A percentile compares a stretch with the other conserved stretches of the same genome.
These are phyloP conservation scores for Phytophthora podocarpi DNA, from an alignment of 352 stramenopile species.

Conservation along the genomic window DNA sequence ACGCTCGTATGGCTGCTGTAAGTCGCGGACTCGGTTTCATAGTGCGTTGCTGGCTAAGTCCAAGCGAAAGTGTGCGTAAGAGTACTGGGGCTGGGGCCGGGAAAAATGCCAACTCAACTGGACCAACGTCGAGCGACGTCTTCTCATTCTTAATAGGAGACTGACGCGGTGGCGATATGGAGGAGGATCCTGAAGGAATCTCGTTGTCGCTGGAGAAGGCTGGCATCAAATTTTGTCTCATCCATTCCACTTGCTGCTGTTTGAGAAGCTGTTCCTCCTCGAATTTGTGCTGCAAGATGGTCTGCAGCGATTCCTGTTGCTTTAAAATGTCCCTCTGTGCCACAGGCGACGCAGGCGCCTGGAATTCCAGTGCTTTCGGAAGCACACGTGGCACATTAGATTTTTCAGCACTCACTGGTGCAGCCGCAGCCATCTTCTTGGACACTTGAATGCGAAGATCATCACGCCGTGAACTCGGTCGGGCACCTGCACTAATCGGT, in stretches of 20 bases:
- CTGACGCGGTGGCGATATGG: conserved; percentile 33
- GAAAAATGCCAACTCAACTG: conserved; percentile 31
- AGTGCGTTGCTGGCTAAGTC: conserved; percentile 25
- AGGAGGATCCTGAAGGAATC: conserved; percentile 22
- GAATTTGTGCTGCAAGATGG: conserved; percentile 64
- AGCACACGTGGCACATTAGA: not conserved
- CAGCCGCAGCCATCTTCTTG: conserved; percentile 74
- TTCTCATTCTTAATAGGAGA: conserved; percentile 22
- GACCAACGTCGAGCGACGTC: conserved; percentile 16
- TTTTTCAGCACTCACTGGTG: conserved; percentile 11
- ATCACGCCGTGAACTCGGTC: conserved; percentile 43
- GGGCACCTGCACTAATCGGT: conserved; percentile 13
- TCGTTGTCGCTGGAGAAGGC: conserved; percentile 1
- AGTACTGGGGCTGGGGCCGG: conserved; percentile 34
- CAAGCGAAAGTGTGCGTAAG: conserved; percentile 52
- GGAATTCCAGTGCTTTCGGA: conserved; percentile 40
- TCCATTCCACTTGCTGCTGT: conserved; percentile 78
- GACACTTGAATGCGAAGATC: conserved; percentile 78
- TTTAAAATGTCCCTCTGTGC: conserved; percentile 63
- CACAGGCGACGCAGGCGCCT: conserved; percentile 63
- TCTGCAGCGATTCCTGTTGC: conserved; percentile 64
- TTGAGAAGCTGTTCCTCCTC: conserved; percentile 74
- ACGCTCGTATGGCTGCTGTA: conserved; percentile 52
- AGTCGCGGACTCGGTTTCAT: conserved; percentile 51
- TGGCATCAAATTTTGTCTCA: conserved; percentile 48